Base-by-base conservation (phyloP, 306 rosid species). In the Urtica urens region DNA sequence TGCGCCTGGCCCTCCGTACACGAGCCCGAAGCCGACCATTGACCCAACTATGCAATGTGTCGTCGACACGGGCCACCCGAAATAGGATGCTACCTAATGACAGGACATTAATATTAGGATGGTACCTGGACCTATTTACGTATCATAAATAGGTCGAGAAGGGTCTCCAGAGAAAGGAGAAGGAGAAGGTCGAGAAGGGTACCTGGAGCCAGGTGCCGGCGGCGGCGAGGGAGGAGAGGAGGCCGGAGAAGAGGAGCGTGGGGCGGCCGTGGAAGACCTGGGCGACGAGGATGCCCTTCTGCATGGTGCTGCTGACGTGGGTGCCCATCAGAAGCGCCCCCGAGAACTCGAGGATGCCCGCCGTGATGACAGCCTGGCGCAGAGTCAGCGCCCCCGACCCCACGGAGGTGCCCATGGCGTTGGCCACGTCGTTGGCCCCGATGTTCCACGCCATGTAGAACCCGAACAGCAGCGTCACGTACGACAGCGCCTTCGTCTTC, bases 181-280 rank as follows among this genome's bases (percentile, higher is more conserved):
- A n/a, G 23, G 10, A 20, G 17, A 3, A 6, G 10, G 2, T 46
- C 68, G 10, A 20, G 17, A 3, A 6, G 10, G 2, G 50, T 70
- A 90, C 99, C 93, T 92, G 99, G 35, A 92, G 70, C 99, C 99
- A 92, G 63, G 99, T 71, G 44, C 99, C 99, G 51, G 99, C 99
- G n/a, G 96, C 94, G 57, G 94, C 99, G 46, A 92, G 87, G 26
- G 99, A 92, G 50, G 94, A 75, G 10, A 92, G 81, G 81, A 92
- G 59, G 3, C 99, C 99, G 8, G 94, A 78, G 24, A 92, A 78
- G 3, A 77, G 75, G 15, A 92, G 67, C 55, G 75, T 49, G 46
- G 81, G 76, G 23, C 85, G 85, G 25, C 96, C 99, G 11, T 85
- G 78, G 64, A 92, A 92, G 44, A 65, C 92, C 63, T 47, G 57